Base-by-base conservation (phyloP, 2,329 filamentous ascomycete genomes). In the Fusarium beomiforme region DNA sequence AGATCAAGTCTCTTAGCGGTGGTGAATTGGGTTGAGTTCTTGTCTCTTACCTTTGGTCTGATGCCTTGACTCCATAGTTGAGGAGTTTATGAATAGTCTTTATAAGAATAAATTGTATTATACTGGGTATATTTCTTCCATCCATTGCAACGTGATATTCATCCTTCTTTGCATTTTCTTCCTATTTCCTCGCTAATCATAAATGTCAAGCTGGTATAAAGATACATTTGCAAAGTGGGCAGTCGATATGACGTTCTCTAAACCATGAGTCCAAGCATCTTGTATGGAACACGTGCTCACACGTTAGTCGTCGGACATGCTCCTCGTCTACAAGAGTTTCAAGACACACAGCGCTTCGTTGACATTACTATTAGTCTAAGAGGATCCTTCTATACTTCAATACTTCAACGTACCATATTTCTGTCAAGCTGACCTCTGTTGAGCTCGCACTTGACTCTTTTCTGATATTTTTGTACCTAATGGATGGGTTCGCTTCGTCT, bases 211-310 rank as follows among this genome's bases (percentile, higher is more conserved):
- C n/a, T 0, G 23, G 46, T 16, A 65, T 49, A 3, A 65, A 64
- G 14, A 65, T 41, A 12, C 49, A 65, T 24, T 64, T 64, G 31
- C 60, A 65, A 1, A 65, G 17, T 16, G 62, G 62, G 11, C 62
- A 65, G 2, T 65, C 62, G 0, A 36, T 24, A 1, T 64, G 60
- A 2, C 16, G 33, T 39, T 49, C 36, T 2, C 11, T 31, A 21
- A 33, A 55, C 31, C 51, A 47, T n/a, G 59, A 36, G 19, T 65
- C 50, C 4, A 49, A 1, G 31, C 62, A 65, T 37, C 31, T 42
- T 0, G 42, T 43, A 57, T 65, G 62, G 24, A 65, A 65, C 2
- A 59, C 21, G 21, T 65, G 62, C 5, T 59, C 60, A 14, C 62
- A 65, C 7, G 42, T 49, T 10, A 65, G 29, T 6, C 24, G 44